Percentiles rank a stretch among this genome's conserved stretches.
Conservation (phyloP, 306 rosid genomes). For the Chamaecrista fasciculata region DNA sequence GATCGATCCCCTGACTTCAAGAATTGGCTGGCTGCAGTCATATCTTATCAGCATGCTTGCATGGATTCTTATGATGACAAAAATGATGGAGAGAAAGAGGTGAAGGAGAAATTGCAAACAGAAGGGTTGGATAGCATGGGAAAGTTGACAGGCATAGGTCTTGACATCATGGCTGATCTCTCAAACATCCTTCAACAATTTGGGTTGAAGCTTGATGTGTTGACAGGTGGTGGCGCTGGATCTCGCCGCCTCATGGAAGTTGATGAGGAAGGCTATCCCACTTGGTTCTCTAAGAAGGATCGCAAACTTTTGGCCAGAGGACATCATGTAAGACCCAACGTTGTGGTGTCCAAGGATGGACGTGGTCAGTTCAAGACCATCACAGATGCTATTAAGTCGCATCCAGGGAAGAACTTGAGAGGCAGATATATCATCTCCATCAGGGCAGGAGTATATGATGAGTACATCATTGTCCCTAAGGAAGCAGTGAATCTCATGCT, state of each 20-base stretch:
- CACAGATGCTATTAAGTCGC: conserved; percentile 39
- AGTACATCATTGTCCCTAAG: conserved; percentile 34
- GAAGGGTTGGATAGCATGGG: not conserved
- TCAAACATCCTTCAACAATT: not conserved
- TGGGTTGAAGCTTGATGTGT: conserved; percentile 31
- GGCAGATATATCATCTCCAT: conserved; percentile 48
- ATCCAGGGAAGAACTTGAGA: conserved; percentile 24
- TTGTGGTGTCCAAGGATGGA: conserved; percentile 56
- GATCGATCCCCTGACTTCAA: conserved; percentile 1
- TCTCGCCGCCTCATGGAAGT: conserved; percentile 41
- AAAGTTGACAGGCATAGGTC: conserved; percentile 42
- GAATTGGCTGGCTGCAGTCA: conserved; percentile 1
- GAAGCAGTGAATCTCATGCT: conserved; percentile 33
- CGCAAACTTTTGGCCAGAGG: conserved; percentile 37
- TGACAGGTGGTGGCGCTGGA: not conserved
- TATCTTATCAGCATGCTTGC: not conserved
- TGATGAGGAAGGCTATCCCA: conserved; percentile 37
- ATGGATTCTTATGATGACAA: not conserved
- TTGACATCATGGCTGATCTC: conserved; percentile 41
- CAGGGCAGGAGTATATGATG: conserved; percentile 49
- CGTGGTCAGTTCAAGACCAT: conserved; percentile 48
- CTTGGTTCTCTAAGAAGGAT: conserved; percentile 46
- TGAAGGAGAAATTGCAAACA: not conserved
- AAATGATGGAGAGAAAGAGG: not conserved
- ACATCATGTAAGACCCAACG: conserved; percentile 33